Evolutionary conservation across 345 rosid species (phyloP), one percentile per base, ranked within the genome.

Genomic region (Sisymbrium irio): DNA sequence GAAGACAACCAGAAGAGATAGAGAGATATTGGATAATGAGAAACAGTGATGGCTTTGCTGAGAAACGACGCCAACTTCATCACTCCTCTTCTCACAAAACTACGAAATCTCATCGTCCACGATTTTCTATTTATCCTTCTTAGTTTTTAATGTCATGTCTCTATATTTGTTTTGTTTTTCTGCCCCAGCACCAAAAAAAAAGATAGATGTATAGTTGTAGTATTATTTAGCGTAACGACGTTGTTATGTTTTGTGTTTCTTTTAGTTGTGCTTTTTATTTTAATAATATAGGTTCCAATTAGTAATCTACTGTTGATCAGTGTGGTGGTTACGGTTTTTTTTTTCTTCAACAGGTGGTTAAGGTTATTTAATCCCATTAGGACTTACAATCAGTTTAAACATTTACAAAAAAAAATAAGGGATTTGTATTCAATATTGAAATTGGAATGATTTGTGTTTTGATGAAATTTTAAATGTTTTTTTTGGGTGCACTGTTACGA

Each of bases 21-120:
- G 91, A 89, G 85, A 86, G 94, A 77, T 86, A 82, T 76, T 89
- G 94, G 94, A 79, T 89, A 65, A 86, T 89, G 94, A 79, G 72
- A 75, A 82, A 84, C 28, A 65, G 56, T n/a, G 86, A 83, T 53
- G 78, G 78, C 27, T 88, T 84, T 77, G 83, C 84, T 20, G 79
- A 72, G 30, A 84, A 49, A 74, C 75, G 84, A 76, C 80, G 66
- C 0, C 65, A 74, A 72, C 76, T 72, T 71, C 73, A 67, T 47
- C 65, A 25, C 39, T 66, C 72, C 39, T 74, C 72, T 44, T 67
- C 63, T 41, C 62, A 47, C 59, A 42, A 41, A 62, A 46, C 6
- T 9, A 46, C 50, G 28, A 76, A 76, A 62, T 22, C 71, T 69
- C 65, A 35, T 1, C 65, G 60, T 62, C 70, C 70, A 40, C 79